These are phyloP conservation scores for Saccharomycopsis javanensis DNA, from an alignment of 805 yeast genomes.

Conservation along the genomic window DNA sequence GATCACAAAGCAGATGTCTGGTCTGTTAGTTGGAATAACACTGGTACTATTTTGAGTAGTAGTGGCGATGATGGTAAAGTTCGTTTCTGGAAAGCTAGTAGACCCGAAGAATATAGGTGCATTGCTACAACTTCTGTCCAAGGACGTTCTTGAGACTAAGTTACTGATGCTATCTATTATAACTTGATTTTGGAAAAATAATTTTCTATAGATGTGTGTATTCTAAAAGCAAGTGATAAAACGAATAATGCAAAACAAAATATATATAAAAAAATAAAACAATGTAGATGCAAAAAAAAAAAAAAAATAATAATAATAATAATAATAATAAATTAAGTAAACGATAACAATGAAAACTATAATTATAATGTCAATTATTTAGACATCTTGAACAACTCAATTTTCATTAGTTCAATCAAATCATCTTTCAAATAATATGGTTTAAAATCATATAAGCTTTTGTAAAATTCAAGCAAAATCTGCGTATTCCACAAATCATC, in stretches of 20 bases:
- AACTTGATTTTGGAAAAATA: not conserved
- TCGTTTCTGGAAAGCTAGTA: slow-evolving; percentile 84
- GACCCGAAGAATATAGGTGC: slow-evolving; percentile 80
- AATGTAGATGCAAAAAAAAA: not conserved
- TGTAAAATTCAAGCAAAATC: slow-evolving; percentile 52
- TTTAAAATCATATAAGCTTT: slow-evolving; percentile 30
- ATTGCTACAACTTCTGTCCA: slow-evolving; percentile 69
- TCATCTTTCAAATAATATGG: slow-evolving; percentile 36
- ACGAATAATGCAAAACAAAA: too few species aligned
- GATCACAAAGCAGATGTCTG: slow-evolving; percentile 88
- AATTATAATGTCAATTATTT: not conserved
- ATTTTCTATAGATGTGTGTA: not conserved
- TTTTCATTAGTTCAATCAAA: slow-evolving; percentile 45
- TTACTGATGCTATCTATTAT: not conserved
- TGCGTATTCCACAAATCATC: slow-evolving; percentile 60
- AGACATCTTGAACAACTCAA: slow-evolving; percentile 29
- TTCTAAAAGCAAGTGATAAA: not conserved
- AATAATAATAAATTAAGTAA: not conserved
- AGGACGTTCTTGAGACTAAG: not conserved
- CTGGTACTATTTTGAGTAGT: slow-evolving; percentile 86
- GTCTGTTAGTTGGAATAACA: slow-evolving; percentile 91
- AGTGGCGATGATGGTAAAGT: slow-evolving; percentile 95
- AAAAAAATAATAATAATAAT: not conserved
- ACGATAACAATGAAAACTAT: not conserved
- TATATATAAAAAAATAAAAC: too few species aligned